Conservation (phyloP, 352 stramenopile species). For the Aphanomyces invadans region DNA sequence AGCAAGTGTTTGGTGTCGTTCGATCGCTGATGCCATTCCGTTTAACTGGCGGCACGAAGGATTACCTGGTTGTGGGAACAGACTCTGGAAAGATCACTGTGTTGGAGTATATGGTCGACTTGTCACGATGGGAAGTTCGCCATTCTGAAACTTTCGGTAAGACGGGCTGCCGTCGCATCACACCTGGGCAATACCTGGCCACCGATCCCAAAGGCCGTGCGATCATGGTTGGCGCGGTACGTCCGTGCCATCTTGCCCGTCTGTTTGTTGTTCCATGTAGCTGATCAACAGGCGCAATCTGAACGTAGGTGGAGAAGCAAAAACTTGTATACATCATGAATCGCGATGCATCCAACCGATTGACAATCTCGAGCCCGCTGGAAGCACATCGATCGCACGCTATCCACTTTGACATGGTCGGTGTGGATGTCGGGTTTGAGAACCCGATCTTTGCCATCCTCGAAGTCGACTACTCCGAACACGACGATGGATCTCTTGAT, state of each 20-base stretch:
- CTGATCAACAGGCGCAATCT: background rate
- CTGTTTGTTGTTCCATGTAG: too few relatives aligned
- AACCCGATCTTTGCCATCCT: constrained; percentile 98
- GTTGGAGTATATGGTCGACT: constrained; percentile 86
- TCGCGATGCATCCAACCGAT: constrained; percentile 85
- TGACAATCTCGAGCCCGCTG: constrained; percentile 98
- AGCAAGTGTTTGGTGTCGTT: constrained; percentile 88
- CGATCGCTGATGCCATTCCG: constrained; percentile 88
- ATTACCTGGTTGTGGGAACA: constrained; percentile 94
- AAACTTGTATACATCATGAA: constrained; percentile 99
- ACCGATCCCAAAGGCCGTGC: constrained; percentile 95
- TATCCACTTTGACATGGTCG: constrained; percentile 92
- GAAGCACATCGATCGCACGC: constrained; percentile 96
- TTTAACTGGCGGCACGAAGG: constrained; percentile 78
- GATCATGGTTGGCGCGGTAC: constrained; percentile 87
- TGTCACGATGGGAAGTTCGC: constrained; percentile 69
- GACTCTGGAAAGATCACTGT: constrained; percentile 96
- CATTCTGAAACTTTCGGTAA: constrained; percentile 96
- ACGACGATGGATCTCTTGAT: constrained; percentile 76
- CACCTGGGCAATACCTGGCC: constrained; percentile 96
- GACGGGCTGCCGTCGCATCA: constrained; percentile 93
- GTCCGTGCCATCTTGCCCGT: background rate
- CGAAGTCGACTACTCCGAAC: constrained; percentile 93
- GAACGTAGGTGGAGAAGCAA: constrained; percentile 91
- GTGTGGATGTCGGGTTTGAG: constrained; percentile 97